Conservation (phyloP, 345 rosid species). For the Ceriops decandra region DNA sequence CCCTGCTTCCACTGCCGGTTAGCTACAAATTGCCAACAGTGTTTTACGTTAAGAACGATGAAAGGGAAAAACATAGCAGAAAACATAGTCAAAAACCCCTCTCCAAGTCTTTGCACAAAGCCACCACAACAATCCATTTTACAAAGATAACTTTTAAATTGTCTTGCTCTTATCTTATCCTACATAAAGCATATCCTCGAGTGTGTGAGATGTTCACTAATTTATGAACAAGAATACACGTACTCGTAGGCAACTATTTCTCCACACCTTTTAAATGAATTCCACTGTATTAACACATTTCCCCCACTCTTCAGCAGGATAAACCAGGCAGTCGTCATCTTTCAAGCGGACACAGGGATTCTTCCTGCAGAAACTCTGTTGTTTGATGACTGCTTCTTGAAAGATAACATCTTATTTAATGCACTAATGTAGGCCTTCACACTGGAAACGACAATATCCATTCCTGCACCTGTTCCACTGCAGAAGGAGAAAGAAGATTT, state of each 20-base stretch:
- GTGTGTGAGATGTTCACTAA: no score
- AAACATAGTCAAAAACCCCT: no score
- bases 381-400: conserved; percentile 33
- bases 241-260: not conserved
- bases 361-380: conserved; percentile 25
- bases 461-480: conserved; percentile 84
- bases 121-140: no score
- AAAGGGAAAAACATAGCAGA: no score
- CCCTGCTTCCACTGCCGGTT: no score
- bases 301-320: not conserved
- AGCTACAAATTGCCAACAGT: no score
- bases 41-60: no score
- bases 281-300: not conserved
- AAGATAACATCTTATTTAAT: conserved; percentile 81
- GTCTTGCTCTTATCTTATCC: no score
- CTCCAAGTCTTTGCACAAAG: no score
- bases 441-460: conserved; percentile 92
- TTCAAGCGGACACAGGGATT: conserved; percentile 40
- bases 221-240: no score
- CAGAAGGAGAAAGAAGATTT: not conserved
- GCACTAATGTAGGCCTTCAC: conserved; percentile 87
- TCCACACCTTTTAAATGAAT: not conserved
- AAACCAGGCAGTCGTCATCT: not conserved
- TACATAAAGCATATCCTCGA: no score
- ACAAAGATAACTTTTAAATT: no score